Conservation (phyloP, 1,284 basidiomycete species). For the Earliella scabrosa region DNA sequence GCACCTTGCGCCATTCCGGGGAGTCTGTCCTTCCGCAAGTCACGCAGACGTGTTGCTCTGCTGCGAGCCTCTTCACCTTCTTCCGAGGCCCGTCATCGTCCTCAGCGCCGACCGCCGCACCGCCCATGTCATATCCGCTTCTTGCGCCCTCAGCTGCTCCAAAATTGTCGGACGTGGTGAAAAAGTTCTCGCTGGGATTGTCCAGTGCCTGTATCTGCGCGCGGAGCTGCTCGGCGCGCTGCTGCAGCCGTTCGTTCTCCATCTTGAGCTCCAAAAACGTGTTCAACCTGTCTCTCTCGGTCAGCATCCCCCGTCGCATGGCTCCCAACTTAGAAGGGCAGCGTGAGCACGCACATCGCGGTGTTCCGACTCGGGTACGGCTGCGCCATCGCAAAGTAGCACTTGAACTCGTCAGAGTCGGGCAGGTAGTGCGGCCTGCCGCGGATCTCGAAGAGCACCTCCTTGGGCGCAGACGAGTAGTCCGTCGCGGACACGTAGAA, state of each 20-base stretch:
- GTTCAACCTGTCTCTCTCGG: constrained; percentile 57
- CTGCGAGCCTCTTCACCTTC: constrained; percentile 44
- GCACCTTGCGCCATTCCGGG: constrained; percentile 83
- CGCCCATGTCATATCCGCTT: constrained; percentile 11
- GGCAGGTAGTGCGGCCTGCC: constrained; percentile 59
- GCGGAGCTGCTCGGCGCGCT: constrained; percentile 50
- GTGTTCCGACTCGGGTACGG: constrained; percentile 77
- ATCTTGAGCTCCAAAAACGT: constrained; percentile 79
- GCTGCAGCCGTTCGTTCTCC: constrained; percentile 74
- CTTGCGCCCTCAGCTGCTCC: constrained; percentile 6
- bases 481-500: constrained; percentile 27
- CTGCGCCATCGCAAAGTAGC: constrained; percentile 75
- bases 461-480: constrained; percentile 39
- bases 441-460: constrained; percentile 75
- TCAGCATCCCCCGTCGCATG: neutral
- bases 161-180: constrained; percentile 19
- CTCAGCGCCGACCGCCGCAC: constrained; percentile 1
- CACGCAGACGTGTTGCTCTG: constrained; percentile 75
- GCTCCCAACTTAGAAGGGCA: neutral
- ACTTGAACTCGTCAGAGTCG: constrained; percentile 44
- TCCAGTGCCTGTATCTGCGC: constrained; percentile 30
- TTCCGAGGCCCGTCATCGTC: constrained; percentile 36
- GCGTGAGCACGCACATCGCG: constrained; percentile 55
- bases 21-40: constrained; percentile 83
- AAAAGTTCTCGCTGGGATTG: constrained; percentile 8